Evolutionary conservation across 768 basidiomycete genomes (phyloP).

Genomic region (Rhodotorula kratochvilovae): DNA sequence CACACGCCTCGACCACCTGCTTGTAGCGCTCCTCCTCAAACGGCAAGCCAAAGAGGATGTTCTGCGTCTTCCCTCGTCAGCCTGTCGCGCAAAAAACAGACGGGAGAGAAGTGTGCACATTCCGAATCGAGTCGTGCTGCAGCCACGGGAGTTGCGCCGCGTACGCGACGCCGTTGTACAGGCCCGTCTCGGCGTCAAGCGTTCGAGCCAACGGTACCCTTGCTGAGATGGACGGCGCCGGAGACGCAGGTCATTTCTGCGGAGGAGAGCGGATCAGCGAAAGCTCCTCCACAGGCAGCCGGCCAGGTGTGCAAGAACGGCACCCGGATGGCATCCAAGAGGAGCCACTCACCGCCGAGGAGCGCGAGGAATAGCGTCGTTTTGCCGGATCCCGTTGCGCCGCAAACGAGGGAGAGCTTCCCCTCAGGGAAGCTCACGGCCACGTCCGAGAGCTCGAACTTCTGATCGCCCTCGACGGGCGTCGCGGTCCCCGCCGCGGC

Average conservation of each 20-base stretch:
- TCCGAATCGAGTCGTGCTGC: constrained; percentile 67
- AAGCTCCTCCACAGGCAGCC: too few relatives aligned
- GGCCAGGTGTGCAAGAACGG: too few relatives aligned
- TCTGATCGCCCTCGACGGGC: background rate
- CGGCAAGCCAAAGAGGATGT: constrained; percentile 68
- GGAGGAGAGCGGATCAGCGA: too few relatives aligned
- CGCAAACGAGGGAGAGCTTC: constrained; percentile 53
- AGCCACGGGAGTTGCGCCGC: constrained; percentile 66
- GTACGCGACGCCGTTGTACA: constrained; percentile 61
- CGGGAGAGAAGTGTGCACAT: background rate
- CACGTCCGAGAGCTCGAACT: constrained; percentile 53
- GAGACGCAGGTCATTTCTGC: constrained; percentile 42
- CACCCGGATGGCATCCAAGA: background rate
- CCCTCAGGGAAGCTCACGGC: constrained; percentile 60
- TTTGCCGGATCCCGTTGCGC: constrained; percentile 42
- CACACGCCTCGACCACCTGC: constrained; percentile 68
- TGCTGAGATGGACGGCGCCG: constrained; percentile 16
- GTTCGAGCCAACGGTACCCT: constrained; percentile 10
- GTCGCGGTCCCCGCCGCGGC: background rate
- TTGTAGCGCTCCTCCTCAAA: constrained; percentile 64
- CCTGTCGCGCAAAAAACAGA: too few relatives aligned
- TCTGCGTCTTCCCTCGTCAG: constrained; percentile 46
- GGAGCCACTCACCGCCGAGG: constrained; percentile 32
- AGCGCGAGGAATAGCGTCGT: constrained; percentile 38
- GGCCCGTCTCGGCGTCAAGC: constrained; percentile 51